Evolutionary conservation across 2,329 filamentous ascomycete genomes (phyloP), one percentile per base, ranked within the genome.

Genomic region (Stemphylium lycopersici): DNA sequence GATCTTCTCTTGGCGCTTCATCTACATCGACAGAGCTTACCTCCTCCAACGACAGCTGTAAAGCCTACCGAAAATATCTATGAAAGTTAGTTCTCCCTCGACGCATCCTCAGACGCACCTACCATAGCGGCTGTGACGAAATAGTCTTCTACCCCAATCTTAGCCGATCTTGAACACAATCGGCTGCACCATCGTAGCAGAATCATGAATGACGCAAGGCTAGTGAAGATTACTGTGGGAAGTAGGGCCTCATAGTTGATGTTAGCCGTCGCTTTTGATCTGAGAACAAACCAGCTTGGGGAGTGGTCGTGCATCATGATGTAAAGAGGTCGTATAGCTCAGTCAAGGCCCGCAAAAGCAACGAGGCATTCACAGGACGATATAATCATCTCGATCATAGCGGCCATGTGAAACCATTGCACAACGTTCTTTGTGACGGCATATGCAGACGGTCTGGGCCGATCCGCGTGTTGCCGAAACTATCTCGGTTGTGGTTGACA

Each of bases 181-280:
- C 68, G 61, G 26, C 68, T 71, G 41, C 69, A 71, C 67, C 63
- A 71, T 42, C 73, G 58, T 20, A 72, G 44, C 0, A 45, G 11
- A 5, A 74, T 64, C 8, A 63, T 52, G 10, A 65, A 3, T 2
- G 66, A 33, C 13, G 71, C 70, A 2, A 73, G n/a, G 0, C 46
- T 18, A 2, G 68, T 70, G 37, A 70, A 65, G 2, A 63, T 33
- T 3, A 70, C 52, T 6, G 71, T 59, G 3, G 69, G 65, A 2
- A 66, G 40, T 2, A 76, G 56, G 3, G 68, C 66, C 6, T 63
- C 48, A 38, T 56, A 61, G 5, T 53, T 46, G 34, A 75, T 68
- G 26, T 63, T 55, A 26, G 62, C 65, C 2, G 63, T 59, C 5
- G 62, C 65, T 36, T 65, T 45, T 1, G 63, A 56, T 1, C 64